These are phyloP conservation scores for Pseudocercospora macadamiae DNA, from an alignment of 2,329 filamentous ascomycete species.

Conservation along the genomic window DNA sequence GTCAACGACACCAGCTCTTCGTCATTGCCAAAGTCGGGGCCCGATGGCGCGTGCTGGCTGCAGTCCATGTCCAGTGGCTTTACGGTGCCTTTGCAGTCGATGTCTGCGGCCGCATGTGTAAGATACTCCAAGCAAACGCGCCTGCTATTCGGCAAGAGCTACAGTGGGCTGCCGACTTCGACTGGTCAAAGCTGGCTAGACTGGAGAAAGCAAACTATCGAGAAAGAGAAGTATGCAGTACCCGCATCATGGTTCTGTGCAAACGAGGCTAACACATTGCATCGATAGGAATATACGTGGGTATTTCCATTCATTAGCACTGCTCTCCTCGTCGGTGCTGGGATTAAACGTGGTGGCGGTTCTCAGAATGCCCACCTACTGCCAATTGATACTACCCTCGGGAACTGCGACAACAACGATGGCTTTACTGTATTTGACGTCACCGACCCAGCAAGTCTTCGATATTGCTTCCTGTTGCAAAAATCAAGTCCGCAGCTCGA, in stretches of 20 bases:
- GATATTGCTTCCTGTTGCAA: slow-evolving; percentile 7
- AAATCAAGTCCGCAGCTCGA: not conserved
- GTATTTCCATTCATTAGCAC: not conserved
- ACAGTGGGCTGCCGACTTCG: not conserved
- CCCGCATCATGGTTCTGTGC: too few species aligned
- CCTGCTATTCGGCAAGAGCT: slow-evolving; percentile 11
- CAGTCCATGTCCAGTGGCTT: slow-evolving; percentile 30
- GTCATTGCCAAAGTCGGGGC: slow-evolving; percentile 30
- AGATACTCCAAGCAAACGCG: slow-evolving; percentile 6
- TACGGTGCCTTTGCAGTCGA: slow-evolving; percentile 22
- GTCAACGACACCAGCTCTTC: slow-evolving; percentile 34
- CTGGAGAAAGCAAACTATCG: too few species aligned
- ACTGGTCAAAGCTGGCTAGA: slow-evolving; percentile 1
- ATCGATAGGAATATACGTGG: too few species aligned
- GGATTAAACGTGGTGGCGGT: not conserved
- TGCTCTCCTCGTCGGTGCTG: not conserved
- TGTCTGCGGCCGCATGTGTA: slow-evolving; percentile 9
- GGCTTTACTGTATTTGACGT: slow-evolving; percentile 12
- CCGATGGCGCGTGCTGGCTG: slow-evolving; percentile 33
- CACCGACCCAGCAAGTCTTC: slow-evolving; percentile 8
- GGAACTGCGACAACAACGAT: slow-evolving; percentile 12
- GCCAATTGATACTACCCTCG: not conserved
- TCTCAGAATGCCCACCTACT: not conserved
- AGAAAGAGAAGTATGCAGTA: too few species aligned
- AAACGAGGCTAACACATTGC: too few species aligned